Evolutionary conservation across 2,329 filamentous ascomycete species (phyloP), one percentile per base, ranked within the genome.

Genomic region (Colletotrichum salicis): DNA sequence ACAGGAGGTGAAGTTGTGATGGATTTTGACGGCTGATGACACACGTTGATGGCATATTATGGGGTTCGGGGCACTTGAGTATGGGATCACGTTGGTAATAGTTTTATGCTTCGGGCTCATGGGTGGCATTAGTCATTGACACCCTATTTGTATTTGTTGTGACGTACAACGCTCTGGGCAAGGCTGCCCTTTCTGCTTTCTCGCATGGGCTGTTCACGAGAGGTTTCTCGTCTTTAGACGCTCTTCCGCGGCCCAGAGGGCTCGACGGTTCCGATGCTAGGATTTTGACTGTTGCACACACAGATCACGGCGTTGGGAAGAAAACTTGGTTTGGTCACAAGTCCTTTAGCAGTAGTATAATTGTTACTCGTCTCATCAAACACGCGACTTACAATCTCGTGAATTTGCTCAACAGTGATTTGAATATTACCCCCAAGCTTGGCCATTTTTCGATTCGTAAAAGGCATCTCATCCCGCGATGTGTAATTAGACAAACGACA

Each of bases 11-110:
- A 58, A 41, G 51, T 22, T 29, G 67, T 67, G 64, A 64, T 63
- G 57, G 59, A 58, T 65, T 62, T 62, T 73, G 71, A 72, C 54
- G 64, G 67, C 48, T 74, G 71, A 74, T 73, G 73, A 74, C 52
- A 71, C 37, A 51, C 55, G 56, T 59, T 71, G 61, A 69, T 63
- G 73, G 73, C 37, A 72, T 66, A 69, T 41, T 51, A 66, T 55
- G 48, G 52, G 66, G 62, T 57, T 71, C 19, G 60, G 33, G 67
- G 67, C 67, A 72, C 71, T 66, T 52, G 15, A 55, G 24, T 52
- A 62, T 45, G 45, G 56, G 60, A 55, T 66, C 35, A 58, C 37
- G 61, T 54, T 33, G 52, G 60, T 67, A 71, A 68, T 62, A 29
- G 56, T 72, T 61, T 61, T 48, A 48, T 48, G 24, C 33, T 70